Conservation (phyloP, 805 yeast genomes). For the Danielia oregonensis region DNA sequence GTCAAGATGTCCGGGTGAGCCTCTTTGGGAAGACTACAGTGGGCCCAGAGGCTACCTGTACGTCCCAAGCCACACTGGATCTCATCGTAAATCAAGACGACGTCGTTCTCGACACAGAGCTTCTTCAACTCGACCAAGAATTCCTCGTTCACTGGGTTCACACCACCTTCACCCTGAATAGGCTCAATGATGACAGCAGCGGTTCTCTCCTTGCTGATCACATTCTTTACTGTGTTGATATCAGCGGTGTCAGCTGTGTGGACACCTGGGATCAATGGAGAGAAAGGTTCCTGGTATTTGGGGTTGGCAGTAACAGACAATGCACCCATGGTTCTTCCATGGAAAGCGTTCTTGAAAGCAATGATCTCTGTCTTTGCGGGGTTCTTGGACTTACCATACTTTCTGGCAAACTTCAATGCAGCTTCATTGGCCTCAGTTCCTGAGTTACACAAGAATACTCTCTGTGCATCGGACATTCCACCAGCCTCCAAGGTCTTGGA, state of each 20-base stretch:
- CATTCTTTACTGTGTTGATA: slow-evolving; percentile 52
- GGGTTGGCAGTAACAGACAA: slow-evolving; percentile 88
- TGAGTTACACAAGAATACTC: slow-evolving; percentile 62
- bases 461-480: slow-evolving; percentile 77
- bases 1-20: slow-evolving; percentile 95
- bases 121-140: slow-evolving; percentile 64
- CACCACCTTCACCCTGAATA: slow-evolving; percentile 97
- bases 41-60: slow-evolving; percentile 93
- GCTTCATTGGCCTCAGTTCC: slow-evolving; percentile 62
- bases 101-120: slow-evolving; percentile 66
- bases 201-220: slow-evolving; percentile 55
- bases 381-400: slow-evolving; percentile 59
- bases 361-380: slow-evolving; percentile 69
- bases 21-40: slow-evolving; percentile 62
- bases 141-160: slow-evolving; percentile 60
- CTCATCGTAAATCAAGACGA: slow-evolving; percentile 85
- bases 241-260: slow-evolving; percentile 61
- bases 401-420: slow-evolving; percentile 66
- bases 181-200: slow-evolving; percentile 97
- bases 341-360: slow-evolving; percentile 88
- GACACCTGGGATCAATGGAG: slow-evolving; percentile 90
- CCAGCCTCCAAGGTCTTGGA: slow-evolving; percentile 64
- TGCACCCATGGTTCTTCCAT: slow-evolving; percentile 94
- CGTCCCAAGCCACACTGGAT: slow-evolving; percentile 97
- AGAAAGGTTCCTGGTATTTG: slow-evolving; percentile 88